Evolutionary conservation across 441 rosid genomes (phyloP), one percentile per base, ranked within the genome.

Genomic region (Mallotus japonicus): DNA sequence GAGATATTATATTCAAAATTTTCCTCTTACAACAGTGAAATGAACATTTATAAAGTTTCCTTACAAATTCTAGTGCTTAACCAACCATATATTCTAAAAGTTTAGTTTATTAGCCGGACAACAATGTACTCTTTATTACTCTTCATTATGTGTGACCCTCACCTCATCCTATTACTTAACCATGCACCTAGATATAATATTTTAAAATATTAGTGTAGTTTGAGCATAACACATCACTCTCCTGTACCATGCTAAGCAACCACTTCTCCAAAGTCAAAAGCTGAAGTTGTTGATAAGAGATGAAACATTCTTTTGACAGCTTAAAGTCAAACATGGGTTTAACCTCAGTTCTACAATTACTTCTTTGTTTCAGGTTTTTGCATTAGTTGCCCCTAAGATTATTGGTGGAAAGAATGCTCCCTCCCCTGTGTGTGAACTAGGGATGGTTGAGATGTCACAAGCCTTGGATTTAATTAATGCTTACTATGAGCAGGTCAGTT

Each of bases 401-500:
- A 91, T 92, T 62, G 97, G 99, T 69, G 97, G 99, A 65, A 90
- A 76, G 55, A 75, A 84, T 78, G 98, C 98, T 0, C 97, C 92
- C 47, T 83, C 99, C 73, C 97, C 99, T 54, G 96, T 95, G 70
- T 92, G 95, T 82, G 99, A 95, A 71, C 97, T 95, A 71, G 98
- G 99, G 69, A 92, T 95, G 99, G 95, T 92, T 74, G 97, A 95
- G 85, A 92, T 95, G 99, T 81, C 97, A 65, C 98, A 95, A 82
- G 99, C 98, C 55, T 75, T 92, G 61, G 90, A 95, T 81, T 76
- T 95, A 56, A 84, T 86, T 28, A 95, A 89, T 75, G 86, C 87
- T 80, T 76, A 81, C 83, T 91, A 88, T 66, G 98, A 95, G 81
- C 92, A 92, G n/a, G n/a, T n/a, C n/a, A n/a, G n/a, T n/a, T n/a